Percentiles rank a stretch among this genome's conserved stretches.
Evolutionary conservation across 2,329 filamentous ascomycete species (phyloP).

Genomic region (Passalora sequoiae): DNA sequence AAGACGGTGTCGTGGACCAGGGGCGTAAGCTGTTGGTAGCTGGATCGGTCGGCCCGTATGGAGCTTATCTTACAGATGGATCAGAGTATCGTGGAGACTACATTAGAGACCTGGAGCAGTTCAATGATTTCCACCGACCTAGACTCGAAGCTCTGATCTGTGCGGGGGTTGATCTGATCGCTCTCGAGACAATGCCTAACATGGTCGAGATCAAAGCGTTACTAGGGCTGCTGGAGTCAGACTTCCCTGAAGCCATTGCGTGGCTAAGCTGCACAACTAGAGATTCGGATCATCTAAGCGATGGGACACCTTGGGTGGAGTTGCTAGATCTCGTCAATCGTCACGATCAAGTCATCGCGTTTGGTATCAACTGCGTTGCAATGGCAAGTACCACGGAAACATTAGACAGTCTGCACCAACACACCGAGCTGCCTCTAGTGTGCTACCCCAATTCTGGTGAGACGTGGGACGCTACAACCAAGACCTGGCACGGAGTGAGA

Average conservation of each 20-base stretch:
- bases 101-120: slow-evolving; percentile 22
- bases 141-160: slow-evolving; percentile 40
- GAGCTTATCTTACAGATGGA: slow-evolving; percentile 45
- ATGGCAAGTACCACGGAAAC: slow-evolving; percentile 33
- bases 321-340: slow-evolving; percentile 32
- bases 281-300: slow-evolving; percentile 36
- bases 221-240: slow-evolving; percentile 34
- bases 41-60: slow-evolving; percentile 46
- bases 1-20: slow-evolving; percentile 7
- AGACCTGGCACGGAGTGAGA: slow-evolving; percentile 31
- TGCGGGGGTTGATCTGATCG: slow-evolving; percentile 42
- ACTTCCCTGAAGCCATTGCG: slow-evolving; percentile 36
- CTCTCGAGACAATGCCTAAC: slow-evolving; percentile 44
- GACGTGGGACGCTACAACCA: slow-evolving; percentile 40
- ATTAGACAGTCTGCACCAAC: slow-evolving; percentile 29
- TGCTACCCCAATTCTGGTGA: slow-evolving; percentile 47
- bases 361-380: slow-evolving; percentile 45
- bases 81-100: slow-evolving; percentile 46
- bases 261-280: slow-evolving; percentile 42
- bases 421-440: slow-evolving; percentile 33
- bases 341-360: slow-evolving; percentile 35
- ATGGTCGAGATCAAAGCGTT: slow-evolving; percentile 38
- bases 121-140: slow-evolving; percentile 42
- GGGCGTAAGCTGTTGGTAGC: slow-evolving; percentile 35
- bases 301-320: slow-evolving; percentile 38